Conservation (phyloP, 306 rosid species). For the Neltuma alba region DNA sequence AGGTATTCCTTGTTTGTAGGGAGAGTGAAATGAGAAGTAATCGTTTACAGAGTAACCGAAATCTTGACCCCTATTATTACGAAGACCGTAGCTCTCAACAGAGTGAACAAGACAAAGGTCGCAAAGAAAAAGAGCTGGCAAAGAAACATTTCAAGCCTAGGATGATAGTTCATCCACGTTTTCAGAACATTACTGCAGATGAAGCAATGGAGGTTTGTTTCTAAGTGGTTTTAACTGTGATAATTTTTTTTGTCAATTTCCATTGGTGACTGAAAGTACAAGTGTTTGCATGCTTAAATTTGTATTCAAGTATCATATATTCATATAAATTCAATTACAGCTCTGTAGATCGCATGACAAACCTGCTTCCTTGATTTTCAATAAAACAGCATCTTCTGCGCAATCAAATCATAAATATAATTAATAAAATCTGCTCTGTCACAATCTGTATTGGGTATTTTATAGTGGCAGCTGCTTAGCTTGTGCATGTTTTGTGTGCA, state of each 20-base stretch:
- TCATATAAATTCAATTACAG: conserved; percentile 10
- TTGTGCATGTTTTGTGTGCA: conserved; percentile 39
- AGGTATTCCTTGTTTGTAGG: conserved; percentile 83
- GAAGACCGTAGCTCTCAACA: conserved; percentile 84
- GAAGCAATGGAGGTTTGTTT: conserved; percentile 90
- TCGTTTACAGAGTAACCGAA: conserved; percentile 55
- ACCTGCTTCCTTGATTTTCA: conserved; percentile 14
- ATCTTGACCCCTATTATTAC: conserved; percentile 73
- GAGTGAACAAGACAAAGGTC: conserved; percentile 80
- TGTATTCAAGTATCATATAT: conserved; percentile 20
- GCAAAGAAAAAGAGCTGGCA: conserved; percentile 89
- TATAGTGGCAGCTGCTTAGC: conserved; percentile 11
- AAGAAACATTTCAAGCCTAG: conserved; percentile 96
- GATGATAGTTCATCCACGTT: conserved; percentile 99
- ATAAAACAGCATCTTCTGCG: conserved; percentile 5
- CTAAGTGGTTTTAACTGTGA: conserved; percentile 13
- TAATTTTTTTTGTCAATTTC: background rate
- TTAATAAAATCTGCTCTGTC: background rate
- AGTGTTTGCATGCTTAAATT: background rate
- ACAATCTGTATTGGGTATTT: conserved; percentile 13
- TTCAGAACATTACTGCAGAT: conserved; percentile 94
- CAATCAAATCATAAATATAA: conserved; percentile 1
- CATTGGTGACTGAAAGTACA: background rate
- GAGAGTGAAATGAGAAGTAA: conserved; percentile 94
- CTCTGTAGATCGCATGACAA: conserved; percentile 7